Evolutionary conservation across 129 eudicot genomes (phyloP), one percentile per base, ranked within the genome.

Genomic region (Apium graveolens): DNA sequence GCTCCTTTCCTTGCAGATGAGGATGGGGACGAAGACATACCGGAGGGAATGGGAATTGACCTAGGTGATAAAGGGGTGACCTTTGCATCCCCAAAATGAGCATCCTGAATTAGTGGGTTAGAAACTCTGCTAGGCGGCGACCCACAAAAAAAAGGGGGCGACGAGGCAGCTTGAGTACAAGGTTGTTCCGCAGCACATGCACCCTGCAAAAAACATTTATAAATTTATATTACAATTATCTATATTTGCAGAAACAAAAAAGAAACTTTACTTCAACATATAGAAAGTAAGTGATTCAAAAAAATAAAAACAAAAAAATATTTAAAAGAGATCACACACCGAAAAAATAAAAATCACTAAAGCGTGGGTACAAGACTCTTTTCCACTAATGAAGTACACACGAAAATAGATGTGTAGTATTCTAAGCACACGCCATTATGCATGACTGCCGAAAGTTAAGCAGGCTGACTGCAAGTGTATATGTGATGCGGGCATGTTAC

Each of bases 61-160:
- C 86, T 85, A 7, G 97, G 91, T 9, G 97, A 92, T 18, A 90
- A 43, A 0, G 93, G 91, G 83, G 87, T 79, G 79, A 82, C 70
- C 53, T 89, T 96, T 44, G 82, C 97, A 75, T 90, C 96, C 79
- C 97, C 86, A 45, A 96, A 96, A 17, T 89, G 93, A 0, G 89
- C 95, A 38, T 96, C 99, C 70, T 96, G 97, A 69, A 92, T 90
- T 86, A 96, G 80, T 74, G 99, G 99, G 93, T 96, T 96, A 92
- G 99, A 89, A 14, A 92, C 99, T 90, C 99, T 86, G 83, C 99
- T 89, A 80, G 99, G 99, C 86, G 99, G 99, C 49, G 99, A 96
- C 92, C 99, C 99, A 53, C 93, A 81, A 84, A 96, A 96, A 96
- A 84, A 96, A 31, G 97, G 97, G 93, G 99, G 99, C 85, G 97